Percentiles rank a stretch among this genome's conserved stretches.
These are phyloP conservation scores for Teratosphaeria zuluensis DNA, from an alignment of 2,329 filamentous ascomycete genomes.

Conservation along the genomic window DNA sequence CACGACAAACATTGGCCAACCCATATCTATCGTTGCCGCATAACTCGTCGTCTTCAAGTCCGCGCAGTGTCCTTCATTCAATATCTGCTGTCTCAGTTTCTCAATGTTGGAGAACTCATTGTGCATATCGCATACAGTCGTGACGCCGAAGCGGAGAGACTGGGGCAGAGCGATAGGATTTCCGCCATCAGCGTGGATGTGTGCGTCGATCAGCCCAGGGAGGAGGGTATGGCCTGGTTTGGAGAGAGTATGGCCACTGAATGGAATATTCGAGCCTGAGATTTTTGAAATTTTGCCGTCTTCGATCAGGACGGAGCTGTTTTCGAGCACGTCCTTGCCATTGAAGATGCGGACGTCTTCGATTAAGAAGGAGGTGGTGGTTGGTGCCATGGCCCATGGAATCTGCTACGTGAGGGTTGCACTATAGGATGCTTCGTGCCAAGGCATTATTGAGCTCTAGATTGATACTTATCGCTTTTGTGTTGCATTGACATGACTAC, in stretches of 20 bases:
- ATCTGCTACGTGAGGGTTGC: background rate
- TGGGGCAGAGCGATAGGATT: conserved; percentile 33
- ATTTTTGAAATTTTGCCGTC: conserved; percentile 31
- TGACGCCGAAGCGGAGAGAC: conserved; percentile 41
- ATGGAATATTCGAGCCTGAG: conserved; percentile 8
- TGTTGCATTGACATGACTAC: no score
- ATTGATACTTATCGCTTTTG: no score
- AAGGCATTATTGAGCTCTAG: no score
- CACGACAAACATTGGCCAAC: conserved; percentile 41
- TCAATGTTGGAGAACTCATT: conserved; percentile 28
- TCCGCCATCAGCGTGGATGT: conserved; percentile 38
- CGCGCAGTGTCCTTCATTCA: conserved; percentile 28
- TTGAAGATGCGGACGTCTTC: conserved; percentile 39
- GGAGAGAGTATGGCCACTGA: conserved; percentile 25
- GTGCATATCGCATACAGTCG: conserved; percentile 44
- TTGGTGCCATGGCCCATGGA: background rate
- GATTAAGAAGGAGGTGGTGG: conserved; percentile 29
- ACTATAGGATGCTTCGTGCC: no score
- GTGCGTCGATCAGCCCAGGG: conserved; percentile 43
- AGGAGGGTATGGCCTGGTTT: conserved; percentile 39
- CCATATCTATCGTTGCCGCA: conserved; percentile 42
- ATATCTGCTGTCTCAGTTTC: conserved; percentile 20
- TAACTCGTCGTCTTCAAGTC: conserved; percentile 42
- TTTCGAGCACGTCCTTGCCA: conserved; percentile 32
- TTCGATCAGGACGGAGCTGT: conserved; percentile 33